Evolutionary conservation across 2,329 filamentous ascomycete genomes (phyloP).

Genomic region (Claviceps paspali): DNA sequence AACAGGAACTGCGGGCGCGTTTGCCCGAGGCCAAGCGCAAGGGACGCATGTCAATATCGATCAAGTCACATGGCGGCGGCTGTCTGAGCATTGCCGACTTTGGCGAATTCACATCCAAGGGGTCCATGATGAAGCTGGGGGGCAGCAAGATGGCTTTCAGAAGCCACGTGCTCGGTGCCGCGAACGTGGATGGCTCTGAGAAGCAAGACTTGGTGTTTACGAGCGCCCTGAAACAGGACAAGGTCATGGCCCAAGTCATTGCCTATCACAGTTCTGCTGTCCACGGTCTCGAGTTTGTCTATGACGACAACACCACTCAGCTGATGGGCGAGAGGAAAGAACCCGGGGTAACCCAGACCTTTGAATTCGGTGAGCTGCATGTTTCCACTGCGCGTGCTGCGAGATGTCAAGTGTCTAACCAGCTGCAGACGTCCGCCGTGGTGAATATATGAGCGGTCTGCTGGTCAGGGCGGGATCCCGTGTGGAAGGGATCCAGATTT

Average conservation of each 20-base stretch:
- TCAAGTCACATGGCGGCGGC: constrained; percentile 64
- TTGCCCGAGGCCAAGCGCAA: constrained; percentile 61
- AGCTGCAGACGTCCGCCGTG: constrained; percentile 59
- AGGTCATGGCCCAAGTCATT: constrained; percentile 58
- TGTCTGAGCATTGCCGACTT: constrained; percentile 68
- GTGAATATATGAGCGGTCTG: constrained; percentile 81
- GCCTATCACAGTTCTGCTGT: constrained; percentile 65
- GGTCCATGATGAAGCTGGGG: constrained; percentile 58
- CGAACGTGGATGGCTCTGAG: constrained; percentile 53
- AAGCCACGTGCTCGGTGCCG: constrained; percentile 58
- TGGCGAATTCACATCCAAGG: constrained; percentile 52
- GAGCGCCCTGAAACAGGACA: constrained; percentile 49
- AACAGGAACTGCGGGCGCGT: constrained; percentile 55
- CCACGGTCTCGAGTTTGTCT: constrained; percentile 82
- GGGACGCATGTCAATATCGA: constrained; percentile 51
- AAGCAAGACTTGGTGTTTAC: constrained; percentile 61
- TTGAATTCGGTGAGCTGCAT: constrained; percentile 55
- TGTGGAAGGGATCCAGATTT: constrained; percentile 78
- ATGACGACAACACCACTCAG: constrained; percentile 73
- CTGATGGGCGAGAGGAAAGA: constrained; percentile 73
- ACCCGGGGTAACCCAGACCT: constrained; percentile 53
- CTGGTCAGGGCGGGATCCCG: constrained; percentile 63
- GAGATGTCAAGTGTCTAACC: neutral
- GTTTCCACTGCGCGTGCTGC: neutral
- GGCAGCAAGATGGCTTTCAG: constrained; percentile 56